phyloP scores from a whole-genome alignment of 179 eudicot species.

The Beta macrorhiza region DNA sequence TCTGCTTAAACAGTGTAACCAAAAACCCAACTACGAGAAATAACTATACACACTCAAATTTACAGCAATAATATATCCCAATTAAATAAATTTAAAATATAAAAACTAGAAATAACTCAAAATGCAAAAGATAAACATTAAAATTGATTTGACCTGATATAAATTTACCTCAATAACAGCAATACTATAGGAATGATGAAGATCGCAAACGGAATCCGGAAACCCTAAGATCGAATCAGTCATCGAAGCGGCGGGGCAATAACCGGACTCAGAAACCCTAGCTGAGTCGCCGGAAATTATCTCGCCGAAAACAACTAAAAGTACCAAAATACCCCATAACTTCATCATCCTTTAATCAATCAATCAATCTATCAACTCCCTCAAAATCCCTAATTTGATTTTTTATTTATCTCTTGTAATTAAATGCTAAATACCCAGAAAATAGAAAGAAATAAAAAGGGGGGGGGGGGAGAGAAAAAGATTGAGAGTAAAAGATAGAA shows the following conservation, averaged over 20 bases:
- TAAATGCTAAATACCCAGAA: too few relatives aligned
- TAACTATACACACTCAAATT: too few relatives aligned
- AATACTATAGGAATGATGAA: slow-evolving; percentile 25
- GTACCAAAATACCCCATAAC: slow-evolving; percentile 37
- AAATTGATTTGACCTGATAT: background rate
- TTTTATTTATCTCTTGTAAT: too few relatives aligned
- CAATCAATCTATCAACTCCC: slow-evolving; percentile 23
- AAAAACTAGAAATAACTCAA: background rate
- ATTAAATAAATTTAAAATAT: background rate
- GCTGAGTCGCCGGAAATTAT: slow-evolving; percentile 38
- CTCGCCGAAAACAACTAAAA: slow-evolving; percentile 38
- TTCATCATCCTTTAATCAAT: slow-evolving; percentile 31
- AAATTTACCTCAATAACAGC: slow-evolving; percentile 61
- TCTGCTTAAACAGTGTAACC: background rate
- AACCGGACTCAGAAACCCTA: slow-evolving; percentile 40
- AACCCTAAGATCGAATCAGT: slow-evolving; percentile 50
- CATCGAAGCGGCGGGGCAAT: slow-evolving; percentile 46
- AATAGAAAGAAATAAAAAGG: too few relatives aligned
- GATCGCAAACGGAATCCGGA: slow-evolving; percentile 43
- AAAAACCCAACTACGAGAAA: background rate
- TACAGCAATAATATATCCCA: background rate
- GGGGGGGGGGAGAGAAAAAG: too few relatives aligned
- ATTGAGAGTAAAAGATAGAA: too few relatives aligned
- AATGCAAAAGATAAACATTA: background rate
- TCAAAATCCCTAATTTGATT: slow-evolving; percentile 15